Percentiles rank a stretch among this genome's conserved stretches.
Conservation (phyloP, 768 basidiomycete genomes). For the Coprinellus aureogranulatus region DNA sequence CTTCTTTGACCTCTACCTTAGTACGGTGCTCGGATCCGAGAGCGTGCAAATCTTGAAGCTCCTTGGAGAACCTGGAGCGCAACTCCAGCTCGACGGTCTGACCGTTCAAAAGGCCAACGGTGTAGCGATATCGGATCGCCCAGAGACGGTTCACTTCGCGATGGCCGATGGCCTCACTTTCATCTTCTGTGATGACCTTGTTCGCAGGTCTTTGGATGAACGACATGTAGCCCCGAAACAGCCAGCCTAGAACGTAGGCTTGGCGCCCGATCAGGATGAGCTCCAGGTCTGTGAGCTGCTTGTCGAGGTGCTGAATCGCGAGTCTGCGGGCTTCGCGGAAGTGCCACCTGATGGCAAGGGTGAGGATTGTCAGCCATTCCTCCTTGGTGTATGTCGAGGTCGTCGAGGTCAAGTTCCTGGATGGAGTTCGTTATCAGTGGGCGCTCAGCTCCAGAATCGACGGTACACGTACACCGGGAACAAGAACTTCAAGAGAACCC, state of each 20-base stretch:
- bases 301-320: conserved; percentile 1
- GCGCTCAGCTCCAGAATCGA: background rate
- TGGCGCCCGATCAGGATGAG: conserved; percentile 51
- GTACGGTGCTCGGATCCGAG: background rate
- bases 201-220: background rate
- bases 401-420: background rate
- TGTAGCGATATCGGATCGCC: background rate
- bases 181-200: conserved; percentile 6
- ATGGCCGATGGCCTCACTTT: conserved; percentile 12
- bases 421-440: background rate
- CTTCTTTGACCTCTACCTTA: background rate
- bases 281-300: background rate
- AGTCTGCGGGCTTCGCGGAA: conserved; percentile 8
- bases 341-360: conserved; percentile 3
- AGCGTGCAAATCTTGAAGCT: background rate
- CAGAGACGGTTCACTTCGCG: conserved; percentile 4
- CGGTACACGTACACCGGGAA: background rate
- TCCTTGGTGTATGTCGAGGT: background rate
- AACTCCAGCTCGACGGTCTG: no score
- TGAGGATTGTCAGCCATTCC: conserved; percentile 9
- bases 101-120: no score
- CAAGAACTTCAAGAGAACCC: background rate
- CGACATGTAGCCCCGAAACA: background rate
- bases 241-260: conserved; percentile 39
- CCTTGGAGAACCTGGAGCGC: no score